These are phyloP conservation scores for Phytophthora sansomeana DNA, from an alignment of 352 stramenopile species.

Conservation along the genomic window DNA sequence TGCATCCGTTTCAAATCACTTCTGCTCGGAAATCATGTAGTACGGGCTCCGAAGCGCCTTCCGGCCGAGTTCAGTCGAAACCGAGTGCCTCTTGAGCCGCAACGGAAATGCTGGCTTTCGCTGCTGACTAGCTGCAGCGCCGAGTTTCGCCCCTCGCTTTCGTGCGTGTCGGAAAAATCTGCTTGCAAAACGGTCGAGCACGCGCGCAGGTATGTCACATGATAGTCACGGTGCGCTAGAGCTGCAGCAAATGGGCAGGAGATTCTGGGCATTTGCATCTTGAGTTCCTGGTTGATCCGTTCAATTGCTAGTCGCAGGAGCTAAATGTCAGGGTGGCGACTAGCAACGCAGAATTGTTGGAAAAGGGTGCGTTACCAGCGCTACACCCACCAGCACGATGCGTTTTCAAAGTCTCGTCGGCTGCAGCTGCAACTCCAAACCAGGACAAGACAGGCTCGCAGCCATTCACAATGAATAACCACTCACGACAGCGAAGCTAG, in stretches of 20 bases:
- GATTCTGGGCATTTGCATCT: not conserved
- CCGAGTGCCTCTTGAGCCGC: not conserved
- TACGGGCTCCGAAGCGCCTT: not conserved
- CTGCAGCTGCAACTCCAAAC: not conserved
- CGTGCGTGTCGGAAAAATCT: not conserved
- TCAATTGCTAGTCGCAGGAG: not conserved
- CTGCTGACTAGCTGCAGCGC: not conserved
- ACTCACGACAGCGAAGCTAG: not conserved
- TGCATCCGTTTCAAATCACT: conserved; percentile 11
- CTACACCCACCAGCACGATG: not conserved
- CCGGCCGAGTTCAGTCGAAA: not conserved
- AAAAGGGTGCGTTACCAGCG: not conserved
- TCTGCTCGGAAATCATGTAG: conserved; percentile 6
- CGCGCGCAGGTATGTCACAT: conserved; percentile 1
- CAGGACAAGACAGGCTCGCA: not conserved
- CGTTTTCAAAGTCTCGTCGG: not conserved
- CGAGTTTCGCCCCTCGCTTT: not conserved
- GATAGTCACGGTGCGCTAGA: not conserved
- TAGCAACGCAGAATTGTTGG: not conserved
- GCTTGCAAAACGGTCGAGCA: not conserved
- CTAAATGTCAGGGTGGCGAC: not conserved
- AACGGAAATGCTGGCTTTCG: not conserved
- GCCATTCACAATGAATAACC: no score
- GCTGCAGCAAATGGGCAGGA: no score
- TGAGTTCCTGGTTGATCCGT: not conserved